Evolutionary conservation across 148 eudicot genomes (phyloP).

Genomic region (Limonium bicolor): DNA sequence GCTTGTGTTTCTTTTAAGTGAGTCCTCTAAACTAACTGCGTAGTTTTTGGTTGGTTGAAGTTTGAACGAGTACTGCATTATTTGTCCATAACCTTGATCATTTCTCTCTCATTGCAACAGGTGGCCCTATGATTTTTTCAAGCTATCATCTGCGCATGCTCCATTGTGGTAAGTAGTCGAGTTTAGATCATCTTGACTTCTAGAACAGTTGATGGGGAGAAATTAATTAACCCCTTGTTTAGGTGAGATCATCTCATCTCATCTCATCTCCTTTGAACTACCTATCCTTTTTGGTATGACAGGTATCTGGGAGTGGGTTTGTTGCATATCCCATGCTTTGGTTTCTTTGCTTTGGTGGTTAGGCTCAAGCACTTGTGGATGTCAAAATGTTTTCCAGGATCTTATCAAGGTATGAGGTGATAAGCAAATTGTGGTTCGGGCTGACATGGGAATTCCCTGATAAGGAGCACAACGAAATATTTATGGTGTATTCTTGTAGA

Average conservation of each 20-base stretch:
- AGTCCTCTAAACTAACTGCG: background rate
- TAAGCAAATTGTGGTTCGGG: too few species aligned
- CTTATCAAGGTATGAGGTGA: conserved; percentile 12
- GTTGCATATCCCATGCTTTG: conserved; percentile 54
- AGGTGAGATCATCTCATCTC: too few species aligned
- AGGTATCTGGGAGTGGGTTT: conserved; percentile 58
- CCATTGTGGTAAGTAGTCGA: conserved; percentile 58
- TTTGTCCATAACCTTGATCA: background rate
- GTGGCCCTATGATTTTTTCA: conserved; percentile 90
- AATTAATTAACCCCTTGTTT: too few species aligned
- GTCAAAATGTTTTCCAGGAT: conserved; percentile 27
- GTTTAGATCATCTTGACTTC: too few species aligned
- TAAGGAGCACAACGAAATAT: too few species aligned
- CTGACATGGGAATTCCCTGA: too few species aligned
- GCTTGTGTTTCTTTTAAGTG: conserved; percentile 48
- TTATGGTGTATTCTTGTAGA: too few species aligned
- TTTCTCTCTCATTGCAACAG: conserved; percentile 20
- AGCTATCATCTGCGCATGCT: conserved; percentile 59
- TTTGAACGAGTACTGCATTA: too few species aligned
- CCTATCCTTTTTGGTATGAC: conserved; percentile 6
- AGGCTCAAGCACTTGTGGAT: conserved; percentile 34
- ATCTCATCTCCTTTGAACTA: background rate
- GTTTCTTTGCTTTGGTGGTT: conserved; percentile 30
- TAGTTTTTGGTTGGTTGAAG: background rate
- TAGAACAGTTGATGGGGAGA: too few species aligned